A percentile compares a stretch with the other conserved stretches of the same genome.
Conservation (phyloP, 2,329 filamentous ascomycete genomes). For the Cladosporium sp. region DNA sequence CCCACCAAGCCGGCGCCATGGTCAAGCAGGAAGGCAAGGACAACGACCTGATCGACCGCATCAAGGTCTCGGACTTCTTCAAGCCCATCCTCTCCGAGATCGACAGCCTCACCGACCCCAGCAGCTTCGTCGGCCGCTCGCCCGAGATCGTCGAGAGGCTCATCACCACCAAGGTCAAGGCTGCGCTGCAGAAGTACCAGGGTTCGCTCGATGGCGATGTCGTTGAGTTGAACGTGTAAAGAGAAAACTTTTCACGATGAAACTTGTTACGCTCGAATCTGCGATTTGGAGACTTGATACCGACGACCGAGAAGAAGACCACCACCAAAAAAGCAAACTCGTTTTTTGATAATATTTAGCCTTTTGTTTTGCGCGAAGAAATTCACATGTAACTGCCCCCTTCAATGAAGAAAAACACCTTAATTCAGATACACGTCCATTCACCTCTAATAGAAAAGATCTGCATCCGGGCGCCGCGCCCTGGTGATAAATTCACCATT, state of each 20-base stretch:
- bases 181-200: constrained; percentile 32
- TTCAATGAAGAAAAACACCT: too few species aligned
- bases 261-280: too few species aligned
- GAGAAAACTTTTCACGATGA: too few species aligned
- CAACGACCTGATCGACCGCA: constrained; percentile 78
- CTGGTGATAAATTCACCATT: too few species aligned
- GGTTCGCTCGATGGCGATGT: constrained; percentile 19
- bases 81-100: constrained; percentile 37
- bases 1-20: constrained; percentile 65
- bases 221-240: constrained; percentile 28
- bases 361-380: too few species aligned
- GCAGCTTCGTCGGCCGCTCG: constrained; percentile 35
- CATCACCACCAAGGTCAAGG: constrained; percentile 32
- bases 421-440: too few species aligned
- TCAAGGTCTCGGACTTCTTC: constrained; percentile 70
- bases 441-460: too few species aligned
- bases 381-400: too few species aligned
- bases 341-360: too few species aligned
- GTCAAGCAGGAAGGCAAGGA: constrained; percentile 68
- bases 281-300: neutral
- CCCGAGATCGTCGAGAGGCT: constrained; percentile 38
- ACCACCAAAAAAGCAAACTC: too few species aligned
- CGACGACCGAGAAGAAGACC: too few species aligned
- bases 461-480: too few species aligned
- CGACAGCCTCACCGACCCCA: constrained; percentile 33